phyloP scores from a whole-genome alignment of 1,284 basidiomycete genomes.

The Stygiomarasmius scandens region DNA sequence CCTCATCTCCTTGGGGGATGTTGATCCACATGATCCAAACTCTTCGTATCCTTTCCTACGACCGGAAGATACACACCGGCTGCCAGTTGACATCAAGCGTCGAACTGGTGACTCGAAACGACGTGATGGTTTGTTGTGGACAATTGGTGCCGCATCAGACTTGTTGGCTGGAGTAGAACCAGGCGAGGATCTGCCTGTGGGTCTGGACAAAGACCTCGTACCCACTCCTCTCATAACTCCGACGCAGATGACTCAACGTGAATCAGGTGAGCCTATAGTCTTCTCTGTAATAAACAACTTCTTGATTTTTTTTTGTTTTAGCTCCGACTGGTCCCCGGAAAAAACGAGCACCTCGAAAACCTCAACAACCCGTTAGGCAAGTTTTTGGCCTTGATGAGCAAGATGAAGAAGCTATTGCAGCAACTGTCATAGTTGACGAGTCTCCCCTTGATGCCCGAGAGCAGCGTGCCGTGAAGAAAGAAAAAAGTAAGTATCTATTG shows the following conservation, averaged over 20 bases:
- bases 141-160: neutral
- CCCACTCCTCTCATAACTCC: neutral
- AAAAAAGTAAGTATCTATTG: neutral
- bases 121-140: conserved; percentile 5
- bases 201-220: neutral
- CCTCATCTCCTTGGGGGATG: neutral
- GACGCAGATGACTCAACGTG: neutral
- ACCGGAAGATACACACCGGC: neutral
- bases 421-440: neutral
- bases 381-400: neutral
- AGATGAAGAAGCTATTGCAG: neutral
- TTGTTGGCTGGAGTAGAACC: neutral
- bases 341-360: too few relatives aligned
- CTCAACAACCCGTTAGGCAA: neutral
- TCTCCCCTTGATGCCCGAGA: neutral
- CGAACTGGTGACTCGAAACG: conserved; percentile 1
- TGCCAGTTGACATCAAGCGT: neutral
- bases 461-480: neutral
- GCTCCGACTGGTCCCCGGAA: neutral
- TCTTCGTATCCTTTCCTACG: neutral
- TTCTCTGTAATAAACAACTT: neutral
- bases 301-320: neutral
- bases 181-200: conserved; percentile 1
- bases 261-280: neutral
- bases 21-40: neutral